Base-by-base conservation (phyloP, 2,329 filamentous ascomycete species). In the Claviceps humidiphila region DNA sequence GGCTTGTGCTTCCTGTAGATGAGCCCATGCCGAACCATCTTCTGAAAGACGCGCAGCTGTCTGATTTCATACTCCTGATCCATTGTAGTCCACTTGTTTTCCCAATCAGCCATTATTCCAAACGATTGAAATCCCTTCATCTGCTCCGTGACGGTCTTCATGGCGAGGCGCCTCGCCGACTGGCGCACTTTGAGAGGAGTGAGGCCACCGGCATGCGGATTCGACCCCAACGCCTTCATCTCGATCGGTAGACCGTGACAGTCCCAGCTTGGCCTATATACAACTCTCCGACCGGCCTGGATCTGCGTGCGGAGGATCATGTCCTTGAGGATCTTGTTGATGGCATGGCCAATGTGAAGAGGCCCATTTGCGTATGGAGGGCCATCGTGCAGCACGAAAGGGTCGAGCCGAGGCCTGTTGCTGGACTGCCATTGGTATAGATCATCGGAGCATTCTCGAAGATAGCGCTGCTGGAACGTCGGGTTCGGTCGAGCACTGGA, bases 301-400 rank as follows among this genome's bases (percentile, higher is more conserved):
- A 97, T 72, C 70, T 95, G 82, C 55, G 85, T 82, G 42, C 93
- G 81, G 59, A 89, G 76, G 56, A 95, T 87, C 62, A 97, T 87
- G 68, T 98, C 93, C 73, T 98, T 98, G 54, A 95, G 75, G 59
- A 97, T 85, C 71, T 98, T 98, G 70, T 98, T 98, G 64, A 98
- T 73, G 39, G 93, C 89, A 73, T 98, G 93, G 2, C 93, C 93
- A 55, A 94, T 82, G 63, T 98, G 93, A 9, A 98, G 77, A 45
- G 78, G 79, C 14, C 93, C 93, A 70, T 98, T 98, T 57, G 93
- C 93, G 66, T 97, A 98, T 0, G 93, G 93, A 0, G 93, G 93
- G 0, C 93, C 93, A 81, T 98, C 93, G 64, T 97, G 93, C 8
- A 98, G 74, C 2, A 89, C 73, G 58, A 97, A 98, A 0, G 76